Evolutionary conservation across 176 grass and related monocot species (phyloP).

Genomic region (Triticum urartu): DNA sequence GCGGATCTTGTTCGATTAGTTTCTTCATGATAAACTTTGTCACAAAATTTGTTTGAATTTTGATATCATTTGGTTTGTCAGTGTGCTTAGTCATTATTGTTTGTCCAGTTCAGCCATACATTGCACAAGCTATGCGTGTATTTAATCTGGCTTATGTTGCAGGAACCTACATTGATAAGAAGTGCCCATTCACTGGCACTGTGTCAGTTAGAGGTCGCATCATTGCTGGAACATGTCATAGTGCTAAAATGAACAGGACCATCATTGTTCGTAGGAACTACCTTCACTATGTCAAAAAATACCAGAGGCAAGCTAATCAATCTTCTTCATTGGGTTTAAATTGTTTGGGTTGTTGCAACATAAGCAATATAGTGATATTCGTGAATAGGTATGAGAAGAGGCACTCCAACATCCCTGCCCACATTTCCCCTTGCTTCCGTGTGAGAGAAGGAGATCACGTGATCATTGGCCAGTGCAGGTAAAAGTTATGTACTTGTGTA

Average conservation of each 20-base stretch:
- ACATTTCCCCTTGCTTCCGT: slow-evolving; percentile 29
- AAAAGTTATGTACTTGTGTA: neutral
- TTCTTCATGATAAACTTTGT: neutral
- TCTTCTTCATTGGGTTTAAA: neutral
- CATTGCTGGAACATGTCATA: slow-evolving; percentile 21
- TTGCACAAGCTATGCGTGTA: neutral
- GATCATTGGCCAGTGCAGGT: slow-evolving; percentile 30
- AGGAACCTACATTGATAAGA: slow-evolving; percentile 36
- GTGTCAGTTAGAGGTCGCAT: slow-evolving; percentile 12
- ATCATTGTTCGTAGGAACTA: slow-evolving; percentile 30
- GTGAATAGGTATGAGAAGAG: slow-evolving; percentile 30
- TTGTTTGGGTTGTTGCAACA: neutral
- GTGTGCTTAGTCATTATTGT: neutral
- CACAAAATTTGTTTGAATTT: neutral
- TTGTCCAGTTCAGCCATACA: neutral
- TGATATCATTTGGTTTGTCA: neutral
- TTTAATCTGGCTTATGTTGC: neutral
- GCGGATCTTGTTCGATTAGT: neutral
- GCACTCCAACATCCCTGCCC: slow-evolving; percentile 28
- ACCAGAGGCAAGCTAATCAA: slow-evolving; percentile 13
- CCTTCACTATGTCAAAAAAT: slow-evolving; percentile 33
- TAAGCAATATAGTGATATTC: neutral
- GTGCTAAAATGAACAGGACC: slow-evolving; percentile 28
- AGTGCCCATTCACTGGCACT: slow-evolving; percentile 16
- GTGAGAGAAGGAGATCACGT: slow-evolving; percentile 20